Conservation (phyloP, 1,284 basidiomycete genomes). For the Schizophyllum commune region DNA sequence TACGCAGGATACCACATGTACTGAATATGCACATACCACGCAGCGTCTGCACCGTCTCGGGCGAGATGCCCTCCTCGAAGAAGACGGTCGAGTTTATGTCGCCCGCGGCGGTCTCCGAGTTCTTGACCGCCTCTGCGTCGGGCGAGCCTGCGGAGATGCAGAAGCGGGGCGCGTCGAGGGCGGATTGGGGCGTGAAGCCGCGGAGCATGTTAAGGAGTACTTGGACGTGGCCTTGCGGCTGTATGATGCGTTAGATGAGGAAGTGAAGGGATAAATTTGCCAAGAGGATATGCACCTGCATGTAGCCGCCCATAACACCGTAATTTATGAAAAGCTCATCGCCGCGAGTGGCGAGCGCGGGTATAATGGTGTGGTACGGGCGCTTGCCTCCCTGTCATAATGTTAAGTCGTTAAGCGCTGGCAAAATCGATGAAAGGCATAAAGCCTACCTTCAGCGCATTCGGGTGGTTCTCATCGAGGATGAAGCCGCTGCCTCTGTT, state of each 20-base stretch:
- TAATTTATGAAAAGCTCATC: conserved; percentile 84
- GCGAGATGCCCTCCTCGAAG: conserved; percentile 77
- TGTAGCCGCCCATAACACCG: conserved; percentile 94
- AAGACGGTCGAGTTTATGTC: conserved; percentile 80
- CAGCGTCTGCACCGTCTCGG: conserved; percentile 53
- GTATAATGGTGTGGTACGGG: conserved; percentile 95
- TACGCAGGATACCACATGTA: no score
- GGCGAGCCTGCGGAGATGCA: conserved; percentile 85
- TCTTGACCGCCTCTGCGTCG: conserved; percentile 43
- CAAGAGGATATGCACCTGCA: conserved; percentile 56
- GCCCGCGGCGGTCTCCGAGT: conserved; percentile 36
- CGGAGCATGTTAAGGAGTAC: conserved; percentile 88
- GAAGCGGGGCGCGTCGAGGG: conserved; percentile 91
- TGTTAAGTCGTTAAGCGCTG: neutral
- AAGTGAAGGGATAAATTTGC: neutral
- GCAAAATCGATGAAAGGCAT: conserved; percentile 2
- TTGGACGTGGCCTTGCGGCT: conserved; percentile 90
- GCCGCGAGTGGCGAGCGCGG: conserved; percentile 78
- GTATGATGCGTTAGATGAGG: neutral
- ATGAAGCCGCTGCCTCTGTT: conserved; percentile 87
- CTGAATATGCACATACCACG: conserved; percentile 34
- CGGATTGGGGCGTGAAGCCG: conserved; percentile 77
- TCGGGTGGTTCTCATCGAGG: conserved; percentile 76
- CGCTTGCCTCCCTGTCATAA: conserved; percentile 70
- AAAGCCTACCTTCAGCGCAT: conserved; percentile 66